phyloP scores from a whole-genome alignment of 2,329 filamentous ascomycete genomes.

The Knufia fluminis region DNA sequence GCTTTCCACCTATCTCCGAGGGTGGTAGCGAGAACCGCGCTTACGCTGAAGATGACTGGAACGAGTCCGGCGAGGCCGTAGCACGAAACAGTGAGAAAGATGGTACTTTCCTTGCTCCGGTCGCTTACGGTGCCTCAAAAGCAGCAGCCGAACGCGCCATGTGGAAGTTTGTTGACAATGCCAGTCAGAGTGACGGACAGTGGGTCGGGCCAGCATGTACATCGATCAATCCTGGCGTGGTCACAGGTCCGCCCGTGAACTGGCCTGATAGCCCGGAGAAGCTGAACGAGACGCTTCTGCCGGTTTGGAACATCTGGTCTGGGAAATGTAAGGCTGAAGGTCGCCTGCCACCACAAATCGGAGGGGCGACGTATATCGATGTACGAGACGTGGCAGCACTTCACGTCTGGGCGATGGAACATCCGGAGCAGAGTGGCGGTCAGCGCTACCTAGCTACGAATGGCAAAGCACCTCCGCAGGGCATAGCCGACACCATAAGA shows the following conservation, averaged over 20 bases:
- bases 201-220: constrained; percentile 12
- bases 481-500: constrained; percentile 20
- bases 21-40: constrained; percentile 5
- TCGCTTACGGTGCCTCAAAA: constrained; percentile 23
- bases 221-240: constrained; percentile 21
- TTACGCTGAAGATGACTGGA: constrained; percentile 29
- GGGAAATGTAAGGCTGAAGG: constrained; percentile 8
- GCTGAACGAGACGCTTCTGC: constrained; percentile 21
- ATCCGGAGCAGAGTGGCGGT: constrained; percentile 17
- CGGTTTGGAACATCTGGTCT: constrained; percentile 21
- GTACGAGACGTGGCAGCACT: constrained; percentile 23
- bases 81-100: constrained; percentile 18
- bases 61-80: constrained; percentile 28
- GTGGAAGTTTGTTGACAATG: constrained; percentile 16
- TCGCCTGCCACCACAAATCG: constrained; percentile 19
- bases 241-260: constrained; percentile 22
- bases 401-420: constrained; percentile 20
- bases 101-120: constrained; percentile 13
- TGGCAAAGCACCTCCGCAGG: constrained; percentile 23
- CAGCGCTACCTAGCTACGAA: constrained; percentile 19
- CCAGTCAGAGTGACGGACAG: background rate
- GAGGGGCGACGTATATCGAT: constrained; percentile 21
- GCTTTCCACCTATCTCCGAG: constrained; percentile 10
- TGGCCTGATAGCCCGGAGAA: constrained; percentile 14
- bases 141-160: constrained; percentile 19